Evolutionary conservation across 345 rosid species (phyloP).

Genomic region (Eucalyptus polyanthemos): DNA sequence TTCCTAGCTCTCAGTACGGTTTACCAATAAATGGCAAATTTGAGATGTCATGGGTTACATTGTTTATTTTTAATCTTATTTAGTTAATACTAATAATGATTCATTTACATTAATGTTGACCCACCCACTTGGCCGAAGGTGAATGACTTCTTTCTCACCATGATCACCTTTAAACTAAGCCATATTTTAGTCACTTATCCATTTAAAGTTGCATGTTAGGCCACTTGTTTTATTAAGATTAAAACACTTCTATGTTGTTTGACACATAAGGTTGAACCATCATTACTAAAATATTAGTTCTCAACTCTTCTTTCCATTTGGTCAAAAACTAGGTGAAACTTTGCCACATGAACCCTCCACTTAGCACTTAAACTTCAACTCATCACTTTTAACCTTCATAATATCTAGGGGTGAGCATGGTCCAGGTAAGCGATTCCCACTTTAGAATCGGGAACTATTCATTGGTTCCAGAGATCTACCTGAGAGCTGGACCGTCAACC

Average conservation of each 20-base stretch:
- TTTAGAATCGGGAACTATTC: no score
- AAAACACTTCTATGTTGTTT: not conserved
- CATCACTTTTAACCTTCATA: not conserved
- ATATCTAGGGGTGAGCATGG: no score
- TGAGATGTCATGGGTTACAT: not conserved
- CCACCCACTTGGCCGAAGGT: not conserved
- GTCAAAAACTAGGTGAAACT: not conserved
- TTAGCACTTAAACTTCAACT: not conserved
- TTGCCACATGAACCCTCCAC: not conserved
- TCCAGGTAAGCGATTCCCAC: accelerated
- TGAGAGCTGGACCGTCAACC: accelerated
- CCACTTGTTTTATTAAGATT: not conserved
- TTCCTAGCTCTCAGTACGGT: not conserved
- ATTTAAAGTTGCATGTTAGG: not conserved
- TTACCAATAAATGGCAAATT: not conserved
- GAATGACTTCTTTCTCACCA: not conserved
- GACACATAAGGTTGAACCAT: not conserved
- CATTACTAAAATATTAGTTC: not conserved
- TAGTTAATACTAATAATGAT: not conserved
- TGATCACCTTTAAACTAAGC: not conserved
- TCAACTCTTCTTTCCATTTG: not conserved
- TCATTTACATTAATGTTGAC: not conserved
- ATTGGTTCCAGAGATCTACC: no score
- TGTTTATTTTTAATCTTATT: not conserved
- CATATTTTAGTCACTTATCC: not conserved